Base-by-base conservation (phyloP, 352 stramenopile species). In the Phytophthora citrophthora region DNA sequence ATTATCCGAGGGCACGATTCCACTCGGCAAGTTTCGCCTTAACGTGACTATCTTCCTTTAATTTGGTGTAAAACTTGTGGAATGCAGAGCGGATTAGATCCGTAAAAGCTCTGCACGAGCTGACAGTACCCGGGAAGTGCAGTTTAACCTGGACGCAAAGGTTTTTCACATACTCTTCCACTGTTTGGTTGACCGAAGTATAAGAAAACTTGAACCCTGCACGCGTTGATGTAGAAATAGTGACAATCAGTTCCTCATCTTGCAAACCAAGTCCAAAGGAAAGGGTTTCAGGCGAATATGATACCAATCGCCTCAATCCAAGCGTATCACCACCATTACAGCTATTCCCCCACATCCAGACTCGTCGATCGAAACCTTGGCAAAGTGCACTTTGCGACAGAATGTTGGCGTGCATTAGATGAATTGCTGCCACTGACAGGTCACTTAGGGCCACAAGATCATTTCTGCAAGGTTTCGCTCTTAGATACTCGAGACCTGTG, bases 351-450 rank as follows among this genome's bases (percentile, higher is more conserved):
- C 38, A 24, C 26, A 32, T 29, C 77, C 80, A 89, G 16, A 58
- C 52, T 2, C 51, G 16, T 4, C 48, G 45, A 27, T 75, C 54
- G n/a, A 83, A 86, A 12, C 64, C 68, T 6, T 63, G 27, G 38
- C 81, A 90, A 26, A 81, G 58, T 63, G 18, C 1, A 5, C 5
- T 1, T 60, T 9, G 29, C 29, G 9, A 13, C 29, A 34, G 29
- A 4, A 76, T 20, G 34, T 88, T 86, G 1, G 12, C 45, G 55
- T 89, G 77, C 15, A 90, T 72, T 1, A 63, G 29, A 16, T 61
- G 70, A 16, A 90, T 72, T 8, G 54, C 68, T 10, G 36, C 39
- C 0, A 65, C 18, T 11, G 69, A 68, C 18, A 88, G 38, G 32
- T 91, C 82, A 0, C 76, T 72, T 5, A 76, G 54, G 0, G 77